These are phyloP conservation scores for Hermanozyma aechmeae DNA, from an alignment of 805 yeast genomes.

Conservation along the genomic window DNA sequence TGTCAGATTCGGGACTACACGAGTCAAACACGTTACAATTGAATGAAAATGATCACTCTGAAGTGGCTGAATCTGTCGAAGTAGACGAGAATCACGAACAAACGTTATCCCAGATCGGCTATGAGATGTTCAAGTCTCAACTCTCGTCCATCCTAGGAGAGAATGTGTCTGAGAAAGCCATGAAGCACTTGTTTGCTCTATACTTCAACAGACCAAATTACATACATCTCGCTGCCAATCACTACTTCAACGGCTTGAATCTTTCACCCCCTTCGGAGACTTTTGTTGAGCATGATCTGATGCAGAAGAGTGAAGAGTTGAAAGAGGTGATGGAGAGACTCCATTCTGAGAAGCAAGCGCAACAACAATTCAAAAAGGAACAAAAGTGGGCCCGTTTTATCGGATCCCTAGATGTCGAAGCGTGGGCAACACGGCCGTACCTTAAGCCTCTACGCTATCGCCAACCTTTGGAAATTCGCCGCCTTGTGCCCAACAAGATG, in stretches of 20 bases:
- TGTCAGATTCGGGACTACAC: too few relatives aligned
- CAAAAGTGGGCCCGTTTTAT: slow-evolving; percentile 34
- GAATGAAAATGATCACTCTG: too few relatives aligned
- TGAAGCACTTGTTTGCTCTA: slow-evolving; percentile 5
- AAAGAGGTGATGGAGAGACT: slow-evolving; percentile 4
- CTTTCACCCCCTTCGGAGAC: neutral
- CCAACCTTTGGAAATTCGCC: slow-evolving; percentile 30
- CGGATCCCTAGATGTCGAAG: slow-evolving; percentile 52
- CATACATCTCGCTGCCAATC: slow-evolving; percentile 10
- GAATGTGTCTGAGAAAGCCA: slow-evolving; percentile 2
- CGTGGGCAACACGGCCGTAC: slow-evolving; percentile 68
- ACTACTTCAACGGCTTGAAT: slow-evolving; percentile 9
- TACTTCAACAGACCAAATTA: slow-evolving; percentile 11
- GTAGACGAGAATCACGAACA: too few relatives aligned
- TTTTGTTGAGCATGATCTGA: too few relatives aligned
- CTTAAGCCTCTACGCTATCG: slow-evolving; percentile 36
- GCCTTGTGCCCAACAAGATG: slow-evolving; percentile 19
- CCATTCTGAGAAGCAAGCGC: too few relatives aligned
- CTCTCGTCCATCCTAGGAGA: slow-evolving; percentile 7
- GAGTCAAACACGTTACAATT: too few relatives aligned
- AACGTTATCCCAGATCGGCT: slow-evolving; percentile 5
- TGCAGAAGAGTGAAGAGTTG: slow-evolving; percentile 3
- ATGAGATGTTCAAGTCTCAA: slow-evolving; percentile 9
- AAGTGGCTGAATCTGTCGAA: too few relatives aligned
- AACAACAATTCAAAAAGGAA: slow-evolving; percentile 4